Evolutionary conservation across 2,329 filamentous ascomycete species (phyloP).

Genomic region (Fusarium staphyleae): DNA sequence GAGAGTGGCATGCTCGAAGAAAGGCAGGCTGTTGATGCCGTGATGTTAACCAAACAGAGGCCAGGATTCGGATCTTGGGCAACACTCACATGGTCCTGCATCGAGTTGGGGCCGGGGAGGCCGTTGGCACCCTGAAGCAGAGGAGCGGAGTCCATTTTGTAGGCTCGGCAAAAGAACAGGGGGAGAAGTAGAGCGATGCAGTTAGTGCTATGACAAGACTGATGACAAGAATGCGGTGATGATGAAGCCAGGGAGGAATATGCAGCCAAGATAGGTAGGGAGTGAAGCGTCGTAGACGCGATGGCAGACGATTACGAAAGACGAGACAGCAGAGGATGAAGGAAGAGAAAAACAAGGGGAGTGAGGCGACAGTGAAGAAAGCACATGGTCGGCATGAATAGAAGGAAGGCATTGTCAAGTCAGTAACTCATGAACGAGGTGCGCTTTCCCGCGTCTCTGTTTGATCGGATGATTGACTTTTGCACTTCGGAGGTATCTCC

Average conservation of each 20-base stretch:
- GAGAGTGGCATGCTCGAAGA: constrained; percentile 59
- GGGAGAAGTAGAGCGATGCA: neutral
- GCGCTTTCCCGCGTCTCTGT: neutral
- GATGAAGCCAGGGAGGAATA: constrained; percentile 8
- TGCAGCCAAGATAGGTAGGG: constrained; percentile 18
- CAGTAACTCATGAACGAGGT: neutral
- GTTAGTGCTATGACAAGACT: neutral
- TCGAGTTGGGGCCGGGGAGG: constrained; percentile 44
- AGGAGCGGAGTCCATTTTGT: constrained; percentile 46
- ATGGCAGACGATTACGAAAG: neutral
- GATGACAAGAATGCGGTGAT: constrained; percentile 3
- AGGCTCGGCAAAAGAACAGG: neutral
- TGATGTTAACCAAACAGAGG: constrained; percentile 16
- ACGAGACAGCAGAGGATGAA: constrained; percentile 15
- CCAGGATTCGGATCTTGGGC: neutral
- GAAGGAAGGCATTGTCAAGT: constrained; percentile 3
- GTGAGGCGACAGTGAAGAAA: neutral
- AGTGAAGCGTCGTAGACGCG: constrained; percentile 4
- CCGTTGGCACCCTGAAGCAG: constrained; percentile 43
- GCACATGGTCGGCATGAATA: neutral
- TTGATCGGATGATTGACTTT: no score
- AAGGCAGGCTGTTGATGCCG: constrained; percentile 54
- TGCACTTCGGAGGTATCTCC: no score
- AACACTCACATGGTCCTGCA: constrained; percentile 48
- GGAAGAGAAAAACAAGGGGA: neutral